Evolutionary conservation across 306 rosid species (phyloP).

Genomic region (Trifolium fragiferum): DNA sequence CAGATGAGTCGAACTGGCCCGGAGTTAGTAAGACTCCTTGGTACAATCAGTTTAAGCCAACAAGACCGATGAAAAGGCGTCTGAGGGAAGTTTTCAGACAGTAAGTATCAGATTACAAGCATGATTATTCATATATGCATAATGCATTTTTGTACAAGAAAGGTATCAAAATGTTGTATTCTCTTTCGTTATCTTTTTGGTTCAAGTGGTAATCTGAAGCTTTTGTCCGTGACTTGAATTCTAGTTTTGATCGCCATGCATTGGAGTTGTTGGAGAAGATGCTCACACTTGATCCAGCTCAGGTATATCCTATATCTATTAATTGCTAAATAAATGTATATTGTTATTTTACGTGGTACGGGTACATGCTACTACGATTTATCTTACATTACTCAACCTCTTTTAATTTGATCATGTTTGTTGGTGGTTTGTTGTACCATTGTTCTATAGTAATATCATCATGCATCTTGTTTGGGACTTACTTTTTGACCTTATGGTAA

Average conservation of each 20-base stretch:
- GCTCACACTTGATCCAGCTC: conserved; percentile 72
- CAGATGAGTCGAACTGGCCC: conserved; percentile 81
- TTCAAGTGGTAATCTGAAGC: conserved; percentile 2
- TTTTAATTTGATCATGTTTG: conserved; percentile 11
- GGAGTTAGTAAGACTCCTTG: conserved; percentile 62
- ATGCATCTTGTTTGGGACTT: conserved; percentile 6
- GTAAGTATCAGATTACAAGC: conserved; percentile 48
- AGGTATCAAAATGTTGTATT: not conserved
- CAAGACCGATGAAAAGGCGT: conserved; percentile 69
- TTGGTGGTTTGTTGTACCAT: conserved; percentile 5
- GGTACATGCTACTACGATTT: conserved; percentile 6
- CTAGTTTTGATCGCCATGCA: conserved; percentile 68
- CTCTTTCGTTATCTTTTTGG: conserved; percentile 3
- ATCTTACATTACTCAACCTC: not conserved
- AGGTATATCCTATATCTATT: conserved; percentile 52
- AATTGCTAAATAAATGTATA: conserved; percentile 9
- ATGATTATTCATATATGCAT: not conserved
- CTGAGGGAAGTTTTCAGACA: conserved; percentile 62
- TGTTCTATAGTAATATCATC: not conserved
- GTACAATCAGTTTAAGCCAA: conserved; percentile 74
- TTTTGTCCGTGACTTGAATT: not conserved
- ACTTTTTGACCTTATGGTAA: not conserved
- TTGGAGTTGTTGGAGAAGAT: conserved; percentile 71
- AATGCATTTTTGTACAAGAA: not conserved
- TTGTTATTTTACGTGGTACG: conserved; percentile 22